Percentiles rank a stretch among this genome's conserved stretches.
phyloP scores from a whole-genome alignment of 2,329 filamentous ascomycete genomes.

The Emmonsia crescens region DNA sequence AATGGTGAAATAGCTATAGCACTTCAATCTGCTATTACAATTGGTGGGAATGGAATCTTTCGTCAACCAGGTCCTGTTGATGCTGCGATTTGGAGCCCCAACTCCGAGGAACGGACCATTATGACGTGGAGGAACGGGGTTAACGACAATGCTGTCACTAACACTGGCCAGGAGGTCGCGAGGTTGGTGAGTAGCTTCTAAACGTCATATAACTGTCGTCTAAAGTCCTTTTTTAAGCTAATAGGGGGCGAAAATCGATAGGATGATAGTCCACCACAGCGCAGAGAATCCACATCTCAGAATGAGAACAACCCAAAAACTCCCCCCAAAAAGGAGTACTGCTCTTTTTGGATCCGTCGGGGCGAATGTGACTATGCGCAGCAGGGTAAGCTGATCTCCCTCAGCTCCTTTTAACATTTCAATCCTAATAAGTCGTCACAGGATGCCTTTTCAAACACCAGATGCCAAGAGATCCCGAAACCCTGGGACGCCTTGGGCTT shows the following conservation, averaged over 20 bases:
- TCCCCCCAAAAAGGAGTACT: slow-evolving; percentile 13
- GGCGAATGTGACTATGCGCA: slow-evolving; percentile 77
- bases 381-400: slow-evolving; percentile 40
- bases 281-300: not conserved
- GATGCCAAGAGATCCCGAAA: slow-evolving; percentile 62
- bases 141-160: not conserved
- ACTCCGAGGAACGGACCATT: not conserved
- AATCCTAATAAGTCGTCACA: slow-evolving; percentile 12
- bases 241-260: not conserved
- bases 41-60: not conserved
- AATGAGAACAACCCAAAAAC: not conserved
- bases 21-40: not conserved
- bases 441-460: slow-evolving; percentile 82
- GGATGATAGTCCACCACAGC: not conserved
- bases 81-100: not conserved
- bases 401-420: not conserved
- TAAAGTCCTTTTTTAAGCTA: not conserved
- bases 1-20: not conserved
- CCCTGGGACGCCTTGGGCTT: slow-evolving; percentile 60
- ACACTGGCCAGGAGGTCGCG: not conserved
- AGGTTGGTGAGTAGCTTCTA: not conserved
- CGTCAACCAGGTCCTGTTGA: not conserved
- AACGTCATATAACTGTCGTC: not conserved
- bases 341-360: slow-evolving; percentile 75
- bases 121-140: not conserved